phyloP scores from a whole-genome alignment of 78 protist species.

The Bodo saltans region DNA sequence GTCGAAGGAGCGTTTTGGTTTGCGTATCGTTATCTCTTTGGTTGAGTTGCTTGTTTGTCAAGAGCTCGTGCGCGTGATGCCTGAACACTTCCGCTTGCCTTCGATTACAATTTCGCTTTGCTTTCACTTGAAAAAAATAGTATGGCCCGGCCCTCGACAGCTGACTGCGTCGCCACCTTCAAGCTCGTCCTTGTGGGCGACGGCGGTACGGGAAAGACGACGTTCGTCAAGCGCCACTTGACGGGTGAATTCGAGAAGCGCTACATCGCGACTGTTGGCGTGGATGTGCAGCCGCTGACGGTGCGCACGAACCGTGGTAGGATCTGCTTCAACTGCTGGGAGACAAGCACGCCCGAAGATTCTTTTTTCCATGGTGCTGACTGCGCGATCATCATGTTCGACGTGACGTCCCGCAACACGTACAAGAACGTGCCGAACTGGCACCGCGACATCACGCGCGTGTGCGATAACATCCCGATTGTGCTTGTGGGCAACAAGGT shows the following conservation, averaged over 20 bases:
- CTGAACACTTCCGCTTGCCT: too few species aligned
- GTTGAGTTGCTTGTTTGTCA: too few species aligned
- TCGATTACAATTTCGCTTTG: too few species aligned
- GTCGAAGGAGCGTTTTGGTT: too few species aligned
- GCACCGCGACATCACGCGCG: constrained; percentile 93
- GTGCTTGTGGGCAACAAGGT: constrained; percentile 99
- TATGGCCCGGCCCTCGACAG: too few species aligned
- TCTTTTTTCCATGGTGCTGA: constrained; percentile 49
- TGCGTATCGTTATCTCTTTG: too few species aligned
- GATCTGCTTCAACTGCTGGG: constrained; percentile 96
- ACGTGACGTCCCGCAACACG: constrained; percentile 94
- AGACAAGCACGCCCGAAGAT: constrained; percentile 99
- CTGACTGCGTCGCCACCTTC: constrained; percentile 17
- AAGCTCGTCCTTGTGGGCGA: constrained; percentile 95
- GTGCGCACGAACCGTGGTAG: constrained; percentile 94
- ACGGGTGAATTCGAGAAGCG: constrained; percentile 96
- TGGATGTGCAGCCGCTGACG: constrained; percentile 82
- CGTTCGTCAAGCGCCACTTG: constrained; percentile 98
- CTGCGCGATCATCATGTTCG: constrained; percentile 99
- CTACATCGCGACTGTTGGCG: constrained; percentile 72
- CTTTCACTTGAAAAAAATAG: too few species aligned
- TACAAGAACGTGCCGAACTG: constrained; percentile 97
- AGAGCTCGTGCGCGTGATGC: too few species aligned
- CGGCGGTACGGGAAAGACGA: constrained; percentile 98
- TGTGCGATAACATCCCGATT: constrained; percentile 96